Evolutionary conservation across 148 eudicot genomes (phyloP).

Genomic region (Amaranthus palmeri): DNA sequence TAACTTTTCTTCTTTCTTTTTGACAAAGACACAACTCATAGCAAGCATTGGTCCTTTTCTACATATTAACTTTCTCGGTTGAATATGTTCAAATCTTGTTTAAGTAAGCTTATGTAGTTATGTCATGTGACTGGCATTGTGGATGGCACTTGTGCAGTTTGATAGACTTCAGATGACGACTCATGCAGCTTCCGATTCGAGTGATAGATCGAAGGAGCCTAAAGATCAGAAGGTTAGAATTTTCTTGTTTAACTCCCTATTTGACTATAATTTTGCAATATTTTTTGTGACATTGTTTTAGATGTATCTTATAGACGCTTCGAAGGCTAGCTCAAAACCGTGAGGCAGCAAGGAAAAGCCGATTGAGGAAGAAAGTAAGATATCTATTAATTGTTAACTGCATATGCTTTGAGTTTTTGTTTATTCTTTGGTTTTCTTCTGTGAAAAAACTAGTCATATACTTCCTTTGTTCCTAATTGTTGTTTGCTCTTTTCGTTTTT

Average conservation of each 20-base stretch:
- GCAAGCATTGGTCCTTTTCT: neutral
- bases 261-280: neutral
- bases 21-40: neutral
- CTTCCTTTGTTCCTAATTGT: too few species aligned
- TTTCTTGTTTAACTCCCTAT: neutral
- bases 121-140: conserved; percentile 12
- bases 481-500: neutral
- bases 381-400: conserved; percentile 4
- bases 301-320: conserved; percentile 33
- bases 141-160: conserved; percentile 29
- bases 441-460: too few species aligned
- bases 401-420: neutral
- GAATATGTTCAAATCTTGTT: neutral
- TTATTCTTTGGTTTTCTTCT: neutral
- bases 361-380: conserved; percentile 50
- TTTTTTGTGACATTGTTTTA: conserved; percentile 1
- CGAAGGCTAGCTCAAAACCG: conserved; percentile 65
- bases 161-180: conserved; percentile 24
- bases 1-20: conserved; percentile 9
- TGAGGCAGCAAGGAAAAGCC: conserved; percentile 59
- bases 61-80: neutral
- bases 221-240: conserved; percentile 48
- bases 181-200: conserved; percentile 47
- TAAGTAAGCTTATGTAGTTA: neutral
- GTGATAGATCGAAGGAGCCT: conserved; percentile 50